Evolutionary conservation across 2,329 filamentous ascomycete species (phyloP).

Genomic region (Trichoderma sp.): DNA sequence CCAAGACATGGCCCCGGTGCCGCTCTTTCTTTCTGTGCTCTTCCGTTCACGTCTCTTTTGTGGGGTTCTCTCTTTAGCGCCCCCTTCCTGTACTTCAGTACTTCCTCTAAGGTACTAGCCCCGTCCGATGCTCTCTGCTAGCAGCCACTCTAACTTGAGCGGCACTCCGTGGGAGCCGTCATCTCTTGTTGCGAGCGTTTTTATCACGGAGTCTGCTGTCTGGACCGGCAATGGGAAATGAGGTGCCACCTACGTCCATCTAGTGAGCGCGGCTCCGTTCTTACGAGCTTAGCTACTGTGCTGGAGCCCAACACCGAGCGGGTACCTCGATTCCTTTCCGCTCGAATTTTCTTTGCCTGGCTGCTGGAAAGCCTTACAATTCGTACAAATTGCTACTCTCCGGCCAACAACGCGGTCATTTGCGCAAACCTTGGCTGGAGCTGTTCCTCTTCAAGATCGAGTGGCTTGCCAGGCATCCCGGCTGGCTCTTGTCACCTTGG

Average conservation of each 20-base stretch:
- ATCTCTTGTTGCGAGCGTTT: background rate
- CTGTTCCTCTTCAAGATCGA: background rate
- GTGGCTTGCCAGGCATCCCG: background rate
- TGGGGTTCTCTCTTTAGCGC: background rate
- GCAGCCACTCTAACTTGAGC: background rate
- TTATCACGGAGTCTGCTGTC: background rate
- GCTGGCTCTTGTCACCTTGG: background rate
- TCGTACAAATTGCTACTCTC: background rate
- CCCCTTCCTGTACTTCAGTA: background rate
- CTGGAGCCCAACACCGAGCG: background rate
- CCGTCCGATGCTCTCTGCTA: background rate
- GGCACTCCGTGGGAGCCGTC: background rate
- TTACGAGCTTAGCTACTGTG: background rate
- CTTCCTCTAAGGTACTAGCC: background rate
- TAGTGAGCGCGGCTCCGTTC: background rate
- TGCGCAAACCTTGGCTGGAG: background rate
- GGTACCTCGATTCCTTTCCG: background rate
- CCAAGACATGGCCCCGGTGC: background rate
- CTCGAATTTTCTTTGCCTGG: background rate
- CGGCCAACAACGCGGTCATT: background rate
- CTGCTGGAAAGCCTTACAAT: background rate
- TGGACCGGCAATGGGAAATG: background rate
- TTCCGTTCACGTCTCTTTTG: conserved; percentile 5
- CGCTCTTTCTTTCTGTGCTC: background rate
- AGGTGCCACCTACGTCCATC: background rate